Evolutionary conservation across 148 eudicot species (phyloP).

Genomic region (Linanthus parryae): DNA sequence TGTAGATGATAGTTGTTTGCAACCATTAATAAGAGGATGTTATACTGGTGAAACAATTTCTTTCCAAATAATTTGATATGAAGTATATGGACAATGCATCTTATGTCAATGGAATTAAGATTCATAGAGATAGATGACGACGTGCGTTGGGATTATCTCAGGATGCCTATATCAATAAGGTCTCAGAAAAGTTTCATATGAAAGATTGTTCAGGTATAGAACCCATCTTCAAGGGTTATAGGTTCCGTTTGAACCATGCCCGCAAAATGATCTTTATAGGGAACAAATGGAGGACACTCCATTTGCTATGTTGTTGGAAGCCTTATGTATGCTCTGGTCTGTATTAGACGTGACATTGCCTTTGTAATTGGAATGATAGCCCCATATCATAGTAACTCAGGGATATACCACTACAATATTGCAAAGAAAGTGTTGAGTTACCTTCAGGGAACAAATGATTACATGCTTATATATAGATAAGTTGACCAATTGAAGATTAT

Average conservation of each 20-base stretch:
- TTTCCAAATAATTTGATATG: not conserved
- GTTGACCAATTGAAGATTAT: not conserved
- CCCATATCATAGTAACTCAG: not conserved
- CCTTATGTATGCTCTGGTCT: not conserved
- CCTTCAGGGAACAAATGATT: not conserved
- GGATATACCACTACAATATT: not conserved
- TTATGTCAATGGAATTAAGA: slow-evolving; percentile 2
- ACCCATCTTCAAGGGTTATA: not conserved
- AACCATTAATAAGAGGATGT: not conserved
- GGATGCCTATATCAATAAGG: not conserved
- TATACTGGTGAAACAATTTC: not conserved
- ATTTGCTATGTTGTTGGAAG: not conserved
- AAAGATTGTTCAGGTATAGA: not conserved
- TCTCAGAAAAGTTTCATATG: not conserved
- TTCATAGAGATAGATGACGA: not conserved
- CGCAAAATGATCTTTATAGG: not conserved
- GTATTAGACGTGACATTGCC: not conserved
- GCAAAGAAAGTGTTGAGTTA: not conserved
- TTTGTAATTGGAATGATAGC: not conserved
- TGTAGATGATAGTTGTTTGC: slow-evolving; percentile 1
- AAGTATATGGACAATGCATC: not conserved
- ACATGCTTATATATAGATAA: not conserved
- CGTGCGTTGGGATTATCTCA: not conserved
- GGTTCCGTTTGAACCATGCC: not conserved
- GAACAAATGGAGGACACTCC: not conserved